Percentiles rank a stretch among this genome's conserved stretches.
These are phyloP conservation scores for Nakataea oryzae DNA, from an alignment of 2,329 filamentous ascomycete genomes.

Conservation along the genomic window DNA sequence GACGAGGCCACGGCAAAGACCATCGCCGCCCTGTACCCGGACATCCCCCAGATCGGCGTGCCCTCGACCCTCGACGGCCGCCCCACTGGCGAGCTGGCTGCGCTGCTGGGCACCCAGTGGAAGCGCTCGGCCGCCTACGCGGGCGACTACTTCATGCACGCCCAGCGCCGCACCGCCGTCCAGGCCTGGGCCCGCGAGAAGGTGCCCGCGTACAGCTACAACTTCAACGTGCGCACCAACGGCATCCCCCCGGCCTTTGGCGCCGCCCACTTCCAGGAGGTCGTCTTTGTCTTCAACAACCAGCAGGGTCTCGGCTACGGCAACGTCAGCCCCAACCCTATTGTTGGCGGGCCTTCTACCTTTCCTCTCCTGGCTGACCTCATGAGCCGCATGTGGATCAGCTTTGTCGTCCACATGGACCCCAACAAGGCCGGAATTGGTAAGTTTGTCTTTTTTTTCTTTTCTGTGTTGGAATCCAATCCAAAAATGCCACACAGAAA, in stretches of 20 bases:
- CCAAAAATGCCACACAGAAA: too few relatives aligned
- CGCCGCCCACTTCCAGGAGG: slow-evolving; percentile 31
- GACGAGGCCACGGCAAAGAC: slow-evolving; percentile 10
- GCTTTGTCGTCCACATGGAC: slow-evolving; percentile 33
- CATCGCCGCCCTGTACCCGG: slow-evolving; percentile 36
- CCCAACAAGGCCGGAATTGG: slow-evolving; percentile 21
- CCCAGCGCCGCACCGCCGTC: slow-evolving; percentile 39
- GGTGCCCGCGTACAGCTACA: slow-evolving; percentile 23
- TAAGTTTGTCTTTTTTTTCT: neutral
- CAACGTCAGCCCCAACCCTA: slow-evolving; percentile 21
- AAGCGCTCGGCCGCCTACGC: slow-evolving; percentile 42
- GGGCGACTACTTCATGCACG: slow-evolving; percentile 46
- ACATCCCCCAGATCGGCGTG: slow-evolving; percentile 34
- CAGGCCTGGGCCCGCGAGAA: slow-evolving; percentile 20
- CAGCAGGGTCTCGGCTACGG: slow-evolving; percentile 33
- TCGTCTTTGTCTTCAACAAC: slow-evolving; percentile 45
- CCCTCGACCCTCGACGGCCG: slow-evolving; percentile 28
- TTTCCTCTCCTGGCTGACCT: slow-evolving; percentile 30
- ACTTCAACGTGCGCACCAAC: slow-evolving; percentile 29
- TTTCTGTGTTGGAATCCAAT: too few relatives aligned
- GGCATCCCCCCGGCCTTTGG: slow-evolving; percentile 11
- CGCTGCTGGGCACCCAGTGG: slow-evolving; percentile 32
- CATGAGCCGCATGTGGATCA: slow-evolving; percentile 41
- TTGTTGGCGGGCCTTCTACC: slow-evolving; percentile 27
- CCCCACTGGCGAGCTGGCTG: slow-evolving; percentile 11